These are phyloP conservation scores for Yamadazyma oceani DNA, from an alignment of 1,139 yeast genomes.

Conservation along the genomic window DNA sequence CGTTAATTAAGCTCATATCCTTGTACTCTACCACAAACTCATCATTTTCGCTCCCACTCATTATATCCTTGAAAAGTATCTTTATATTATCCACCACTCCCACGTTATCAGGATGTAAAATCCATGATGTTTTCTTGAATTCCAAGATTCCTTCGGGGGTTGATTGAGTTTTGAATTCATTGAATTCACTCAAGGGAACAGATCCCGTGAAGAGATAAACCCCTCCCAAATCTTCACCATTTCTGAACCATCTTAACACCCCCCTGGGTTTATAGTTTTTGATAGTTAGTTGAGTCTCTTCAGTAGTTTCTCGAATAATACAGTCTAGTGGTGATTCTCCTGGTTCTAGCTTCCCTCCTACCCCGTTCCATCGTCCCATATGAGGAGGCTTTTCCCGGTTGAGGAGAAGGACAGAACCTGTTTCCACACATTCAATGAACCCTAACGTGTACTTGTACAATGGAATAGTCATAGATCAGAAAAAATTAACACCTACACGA, in stretches of 20 bases:
- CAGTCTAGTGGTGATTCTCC: constrained; percentile 40
- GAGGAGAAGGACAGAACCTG: constrained; percentile 33
- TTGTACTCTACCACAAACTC: constrained; percentile 19
- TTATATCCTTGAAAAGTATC: constrained; percentile 28
- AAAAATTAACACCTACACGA: background rate
- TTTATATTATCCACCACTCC: constrained; percentile 47
- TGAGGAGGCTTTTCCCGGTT: constrained; percentile 48
- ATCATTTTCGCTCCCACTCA: constrained; percentile 23
- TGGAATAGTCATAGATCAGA: constrained; percentile 10
- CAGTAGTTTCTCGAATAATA: constrained; percentile 43
- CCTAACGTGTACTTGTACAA: constrained; percentile 38
- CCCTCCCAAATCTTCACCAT: constrained; percentile 35
- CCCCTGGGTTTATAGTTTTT: constrained; percentile 35
- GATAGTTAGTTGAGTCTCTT: constrained; percentile 43
- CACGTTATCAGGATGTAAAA: constrained; percentile 35
- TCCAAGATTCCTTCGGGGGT: constrained; percentile 47
- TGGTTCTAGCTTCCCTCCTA: constrained; percentile 46
- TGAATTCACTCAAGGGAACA: constrained; percentile 26
- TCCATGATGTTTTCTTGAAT: constrained; percentile 45
- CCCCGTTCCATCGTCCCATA: constrained; percentile 57
- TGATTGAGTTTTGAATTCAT: constrained; percentile 23
- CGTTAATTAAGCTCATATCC: constrained; percentile 8
- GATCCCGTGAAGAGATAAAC: constrained; percentile 44
- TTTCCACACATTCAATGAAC: constrained; percentile 35
- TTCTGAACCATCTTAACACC: constrained; percentile 36